phyloP scores from a whole-genome alignment of 73 alveolate species.

The Paramecium pentaurelia region DNA sequence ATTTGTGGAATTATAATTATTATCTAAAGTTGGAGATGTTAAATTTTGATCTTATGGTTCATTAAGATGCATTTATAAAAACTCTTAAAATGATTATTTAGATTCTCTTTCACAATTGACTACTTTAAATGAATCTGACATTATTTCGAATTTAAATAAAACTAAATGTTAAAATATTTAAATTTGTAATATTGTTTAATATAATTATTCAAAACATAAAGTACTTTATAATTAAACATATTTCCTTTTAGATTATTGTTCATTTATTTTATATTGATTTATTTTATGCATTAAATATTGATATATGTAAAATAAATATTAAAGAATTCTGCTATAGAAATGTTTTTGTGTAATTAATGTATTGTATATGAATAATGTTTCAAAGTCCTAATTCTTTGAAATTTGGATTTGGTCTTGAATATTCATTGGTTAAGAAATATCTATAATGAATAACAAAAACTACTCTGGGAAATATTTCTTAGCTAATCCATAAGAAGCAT shows the following conservation, averaged over 20 bases:
- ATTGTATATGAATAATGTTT: not conserved
- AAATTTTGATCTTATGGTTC: not conserved
- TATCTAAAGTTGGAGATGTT: not conserved
- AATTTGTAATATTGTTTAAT: not conserved
- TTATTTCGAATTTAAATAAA: not conserved
- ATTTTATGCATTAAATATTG: no score
- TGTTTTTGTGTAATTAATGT: not conserved
- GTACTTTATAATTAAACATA: not conserved
- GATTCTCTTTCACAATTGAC: not conserved
- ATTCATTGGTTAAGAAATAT: conserved; percentile 48
- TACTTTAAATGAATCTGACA: not conserved
- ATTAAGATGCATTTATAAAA: not conserved
- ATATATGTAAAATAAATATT: not conserved
- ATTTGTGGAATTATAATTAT: not conserved
- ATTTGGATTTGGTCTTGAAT: conserved; percentile 62
- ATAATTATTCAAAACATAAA: not conserved
- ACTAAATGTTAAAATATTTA: not conserved
- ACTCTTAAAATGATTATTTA: not conserved
- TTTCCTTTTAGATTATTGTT: not conserved
- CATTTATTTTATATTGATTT: not conserved
- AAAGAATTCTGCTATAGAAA: not conserved
- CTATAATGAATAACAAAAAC: not conserved
- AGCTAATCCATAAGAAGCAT: conserved; percentile 54
- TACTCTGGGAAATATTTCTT: conserved; percentile 64
- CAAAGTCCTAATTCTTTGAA: conserved; percentile 55